phyloP scores from a whole-genome alignment of 2,329 filamentous ascomycete species.

The Parastagonospora nodorum region DNA sequence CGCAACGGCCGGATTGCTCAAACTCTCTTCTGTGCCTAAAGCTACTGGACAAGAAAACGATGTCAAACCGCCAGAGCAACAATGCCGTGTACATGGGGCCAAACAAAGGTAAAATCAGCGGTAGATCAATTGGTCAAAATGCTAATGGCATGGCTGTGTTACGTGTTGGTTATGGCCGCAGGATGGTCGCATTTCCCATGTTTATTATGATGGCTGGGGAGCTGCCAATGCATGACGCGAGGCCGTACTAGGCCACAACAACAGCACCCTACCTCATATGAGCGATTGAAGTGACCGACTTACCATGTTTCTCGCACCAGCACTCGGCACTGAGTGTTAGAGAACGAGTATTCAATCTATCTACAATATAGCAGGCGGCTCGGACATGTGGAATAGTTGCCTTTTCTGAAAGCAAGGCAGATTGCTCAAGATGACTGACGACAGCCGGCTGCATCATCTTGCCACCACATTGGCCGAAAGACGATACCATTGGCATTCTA shows the following conservation, averaged over 20 bases:
- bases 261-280: slow-evolving; percentile 32
- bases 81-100: slow-evolving; percentile 18
- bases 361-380: slow-evolving; percentile 33
- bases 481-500: slow-evolving; percentile 23
- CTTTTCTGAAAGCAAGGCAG: slow-evolving; percentile 35
- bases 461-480: slow-evolving; percentile 38
- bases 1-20: slow-evolving; percentile 11
- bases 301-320: slow-evolving; percentile 17
- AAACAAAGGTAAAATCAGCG: slow-evolving; percentile 26
- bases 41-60: background rate
- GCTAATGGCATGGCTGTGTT: slow-evolving; percentile 37
- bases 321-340: slow-evolving; percentile 10
- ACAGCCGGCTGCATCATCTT: slow-evolving; percentile 36
- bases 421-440: slow-evolving; percentile 32
- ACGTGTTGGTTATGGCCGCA: slow-evolving; percentile 26
- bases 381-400: slow-evolving; percentile 32
- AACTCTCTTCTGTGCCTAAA: background rate
- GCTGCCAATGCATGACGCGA: slow-evolving; percentile 36
- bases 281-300: slow-evolving; percentile 22
- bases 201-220: slow-evolving; percentile 42
- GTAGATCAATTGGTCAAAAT: slow-evolving; percentile 34
- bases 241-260: slow-evolving; percentile 28
- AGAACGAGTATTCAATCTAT: slow-evolving; percentile 30
- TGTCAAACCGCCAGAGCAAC: slow-evolving; percentile 24
- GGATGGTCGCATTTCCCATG: slow-evolving; percentile 36